Base-by-base conservation (phyloP, 2,329 filamentous ascomycete genomes). In the Hymenoscyphus infarciens region DNA sequence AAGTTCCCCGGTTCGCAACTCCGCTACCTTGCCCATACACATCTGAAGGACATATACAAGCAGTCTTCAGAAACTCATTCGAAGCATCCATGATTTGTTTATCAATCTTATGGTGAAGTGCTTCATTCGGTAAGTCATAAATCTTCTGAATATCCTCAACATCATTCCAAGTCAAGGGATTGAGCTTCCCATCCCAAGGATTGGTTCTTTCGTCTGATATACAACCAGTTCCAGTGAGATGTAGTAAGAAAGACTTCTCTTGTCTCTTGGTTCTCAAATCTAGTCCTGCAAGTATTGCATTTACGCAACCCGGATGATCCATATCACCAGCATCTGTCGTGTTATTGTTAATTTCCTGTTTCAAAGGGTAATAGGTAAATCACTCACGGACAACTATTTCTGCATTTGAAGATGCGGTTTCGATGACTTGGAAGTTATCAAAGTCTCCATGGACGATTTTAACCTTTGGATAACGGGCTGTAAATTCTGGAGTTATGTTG, bases 41-140 rank as follows among this genome's bases (percentile, higher is more conserved):
- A 49, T 49, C 42, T 11, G 42, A 49, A 49, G 42, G 42, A 25
- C 42, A 49, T 49, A 49, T 49, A 25, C 42, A 49, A 49, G 42
- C 42, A 49, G 42, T 49, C 22, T 49, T 49, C 10, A 19, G 25
- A 22, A 49, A 49, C 7, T 49, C 42, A 11, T 49, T 49, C 11
- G 42, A 49, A 13, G 42, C 42, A 22, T 49, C 42, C 42, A 49
- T 49, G 19, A 49, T 49, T 13, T 49, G 42, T 13, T 22, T 49
- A 49, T 49, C 42, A 49, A 49, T 49, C 19, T 49, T 49, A 22
- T 49, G 42, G 10, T 49, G 42, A 25, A 49, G 42, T 49, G 42
- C 42, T 22, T 49, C 42, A 22, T 49, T 19, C 10, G 42, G 42
- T 19, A 49, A 49, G 42, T 49, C 42, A 25, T 49, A 49, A 4